A percentile compares a stretch with the other conserved stretches of the same genome.
Conservation (phyloP, 2,329 filamentous ascomycete genomes). For the Akanthomyces dipterigenus region DNA sequence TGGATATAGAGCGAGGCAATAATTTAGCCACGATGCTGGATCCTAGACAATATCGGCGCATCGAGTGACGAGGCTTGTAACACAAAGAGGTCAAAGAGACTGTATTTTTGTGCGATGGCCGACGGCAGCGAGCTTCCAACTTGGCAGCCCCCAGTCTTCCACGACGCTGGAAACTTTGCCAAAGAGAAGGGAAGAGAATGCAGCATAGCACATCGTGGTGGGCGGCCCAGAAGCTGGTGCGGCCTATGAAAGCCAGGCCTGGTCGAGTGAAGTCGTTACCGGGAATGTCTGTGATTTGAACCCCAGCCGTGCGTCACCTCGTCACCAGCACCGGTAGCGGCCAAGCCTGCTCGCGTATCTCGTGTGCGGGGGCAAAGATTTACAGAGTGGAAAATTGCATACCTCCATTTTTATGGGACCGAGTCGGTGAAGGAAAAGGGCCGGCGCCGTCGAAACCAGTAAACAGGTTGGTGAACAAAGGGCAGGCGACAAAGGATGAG, state of each 20-base stretch:
- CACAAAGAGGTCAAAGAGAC: conserved; percentile 12
- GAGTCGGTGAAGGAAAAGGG: neutral
- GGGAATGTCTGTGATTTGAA: conserved; percentile 9
- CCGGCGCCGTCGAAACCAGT: neutral
- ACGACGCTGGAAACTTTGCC: neutral
- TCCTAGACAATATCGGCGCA: conserved; percentile 6
- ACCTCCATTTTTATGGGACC: conserved; percentile 13
- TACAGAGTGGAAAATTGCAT: neutral
- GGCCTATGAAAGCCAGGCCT: neutral
- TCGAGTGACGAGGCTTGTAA: neutral
- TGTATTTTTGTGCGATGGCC: conserved; percentile 3
- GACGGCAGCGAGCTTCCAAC: neutral
- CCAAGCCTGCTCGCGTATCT: neutral
- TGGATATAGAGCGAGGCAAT: neutral
- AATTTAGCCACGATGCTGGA: neutral
- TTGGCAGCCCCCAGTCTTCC: neutral
- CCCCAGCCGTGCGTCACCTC: conserved; percentile 7
- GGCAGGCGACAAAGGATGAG: conserved; percentile 11
- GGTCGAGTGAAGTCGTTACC: neutral
- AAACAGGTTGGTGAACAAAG: neutral
- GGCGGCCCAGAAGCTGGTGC: neutral
- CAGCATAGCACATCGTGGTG: neutral
- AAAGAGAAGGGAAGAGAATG: neutral
- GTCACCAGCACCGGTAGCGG: neutral
- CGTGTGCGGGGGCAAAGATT: neutral